A percentile compares a stretch with the other conserved stretches of the same genome.
phyloP scores from a whole-genome alignment of 106 monocot species.

The Allium cepa region DNA sequence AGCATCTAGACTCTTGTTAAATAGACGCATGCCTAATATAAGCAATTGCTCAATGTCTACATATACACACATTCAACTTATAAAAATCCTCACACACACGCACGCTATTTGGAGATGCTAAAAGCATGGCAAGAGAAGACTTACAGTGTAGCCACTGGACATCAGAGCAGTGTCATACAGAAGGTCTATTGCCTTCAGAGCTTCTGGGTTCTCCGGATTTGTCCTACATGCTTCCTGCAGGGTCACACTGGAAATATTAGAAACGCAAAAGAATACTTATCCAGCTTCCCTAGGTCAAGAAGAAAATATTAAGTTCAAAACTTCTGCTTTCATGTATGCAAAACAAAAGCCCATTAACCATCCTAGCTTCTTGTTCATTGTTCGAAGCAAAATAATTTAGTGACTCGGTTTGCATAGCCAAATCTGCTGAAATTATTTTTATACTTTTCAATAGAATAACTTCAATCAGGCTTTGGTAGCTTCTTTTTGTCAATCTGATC shows the following conservation, averaged over 20 bases:
- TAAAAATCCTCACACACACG: not conserved
- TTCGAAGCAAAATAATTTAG: too few relatives aligned
- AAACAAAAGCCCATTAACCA: too few relatives aligned
- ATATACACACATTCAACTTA: not conserved
- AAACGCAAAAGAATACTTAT: too few relatives aligned
- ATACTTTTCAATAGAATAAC: too few relatives aligned
- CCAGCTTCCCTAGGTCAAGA: too few relatives aligned
- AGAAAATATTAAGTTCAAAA: too few relatives aligned
- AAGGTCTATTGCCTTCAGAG: constrained; percentile 71
- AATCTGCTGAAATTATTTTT: too few relatives aligned
- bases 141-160: constrained; percentile 90
- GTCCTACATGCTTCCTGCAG: constrained; percentile 56
- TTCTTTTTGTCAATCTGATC: too few relatives aligned
- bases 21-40: not conserved
- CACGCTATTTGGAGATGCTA: not conserved
- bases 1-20: not conserved
- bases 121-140: constrained; percentile 9
- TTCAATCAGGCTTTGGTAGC: too few relatives aligned
- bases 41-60: not conserved
- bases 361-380: too few relatives aligned
- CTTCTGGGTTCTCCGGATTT: constrained; percentile 67
- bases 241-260: not conserved
- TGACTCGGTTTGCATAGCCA: too few relatives aligned
- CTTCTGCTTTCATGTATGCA: too few relatives aligned
- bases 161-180: constrained; percentile 87